Evolutionary conservation across 306 rosid genomes (phyloP).

Genomic region (Cucumis melo): DNA sequence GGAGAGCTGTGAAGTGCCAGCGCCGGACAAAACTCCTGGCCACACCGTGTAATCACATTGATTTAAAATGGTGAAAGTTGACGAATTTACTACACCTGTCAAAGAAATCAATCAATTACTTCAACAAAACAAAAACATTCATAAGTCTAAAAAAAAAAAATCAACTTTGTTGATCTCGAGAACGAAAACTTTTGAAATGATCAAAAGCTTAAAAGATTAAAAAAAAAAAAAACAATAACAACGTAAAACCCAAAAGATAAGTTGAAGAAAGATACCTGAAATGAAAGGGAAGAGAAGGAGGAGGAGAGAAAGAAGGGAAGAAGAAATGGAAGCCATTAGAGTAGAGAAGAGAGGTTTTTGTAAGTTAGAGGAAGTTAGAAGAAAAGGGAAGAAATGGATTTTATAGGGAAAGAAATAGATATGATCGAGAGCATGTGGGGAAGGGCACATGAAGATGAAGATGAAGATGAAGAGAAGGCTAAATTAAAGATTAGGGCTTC

Average conservation of each 20-base stretch:
- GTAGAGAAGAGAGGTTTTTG: neutral
- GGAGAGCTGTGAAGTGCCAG: slow-evolving; percentile 49
- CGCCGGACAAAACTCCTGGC: slow-evolving; percentile 73
- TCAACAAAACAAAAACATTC: too few species aligned
- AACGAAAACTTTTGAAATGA: too few species aligned
- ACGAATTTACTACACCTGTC: slow-evolving; percentile 5
- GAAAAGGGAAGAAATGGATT: too few species aligned
- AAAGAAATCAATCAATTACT: too few species aligned
- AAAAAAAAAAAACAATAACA: too few species aligned
- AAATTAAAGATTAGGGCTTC: too few species aligned
- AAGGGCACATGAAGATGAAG: neutral
- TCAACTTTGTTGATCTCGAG: too few species aligned
- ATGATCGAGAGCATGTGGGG: neutral
- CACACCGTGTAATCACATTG: slow-evolving; percentile 61
- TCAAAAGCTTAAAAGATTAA: too few species aligned
- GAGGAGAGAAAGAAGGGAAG: slow-evolving; percentile 5
- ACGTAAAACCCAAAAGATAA: too few species aligned
- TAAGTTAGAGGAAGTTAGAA: neutral
- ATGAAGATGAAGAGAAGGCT: neutral
- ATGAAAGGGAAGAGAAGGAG: slow-evolving; percentile 16
- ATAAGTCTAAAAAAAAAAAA: too few species aligned
- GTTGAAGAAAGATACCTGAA: slow-evolving; percentile 15
- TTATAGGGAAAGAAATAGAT: too few species aligned
- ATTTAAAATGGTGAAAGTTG: slow-evolving; percentile 57
- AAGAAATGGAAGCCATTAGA: slow-evolving; percentile 12